Base-by-base conservation (phyloP, 441 rosid genomes). In the Melianthus villosus region DNA sequence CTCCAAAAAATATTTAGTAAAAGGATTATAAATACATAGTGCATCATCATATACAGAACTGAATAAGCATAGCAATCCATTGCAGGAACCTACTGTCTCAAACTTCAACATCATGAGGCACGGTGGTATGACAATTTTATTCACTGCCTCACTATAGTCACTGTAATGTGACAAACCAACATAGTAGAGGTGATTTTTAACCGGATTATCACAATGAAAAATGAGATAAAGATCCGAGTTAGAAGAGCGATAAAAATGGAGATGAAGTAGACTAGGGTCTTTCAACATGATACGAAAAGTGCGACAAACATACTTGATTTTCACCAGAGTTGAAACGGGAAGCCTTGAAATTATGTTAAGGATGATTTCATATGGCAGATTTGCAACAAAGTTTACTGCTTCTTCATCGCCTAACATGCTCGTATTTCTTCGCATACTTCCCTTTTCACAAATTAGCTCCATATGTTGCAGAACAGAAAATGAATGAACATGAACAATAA, bases 141-240 rank as follows among this genome's bases (percentile, higher is more conserved):
- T 68, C 50, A 75, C 73, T 59, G 64, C 61, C 20, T 53, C 38
- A 4, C 48, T 47, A 2, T 33, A 36, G 12, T 36, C 14, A 1
- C n/a, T n/a, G n/a, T 12, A 14, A 4, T 47, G 53, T 0, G 81
- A 64, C 8, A 85, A 57, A 64, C 82, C 87, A 2, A 69, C 54
- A 25, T 79, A 85, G 53, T 56, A 62, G 12, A 85, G 80, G 22
- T 68, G 57, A 65, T 79, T 85, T 25, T 73, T 53, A 64, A 82
- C 56, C 1, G 94, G 94, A 31, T 34, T 64, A 40, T 82, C 96
- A 14, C 76, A 63, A 73, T 85, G 94, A 49, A 85, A 70, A 48
- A 85, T 65, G 19, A 82, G 79, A 50, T 82, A 82, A 12, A 82
- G 85, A 12, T 54, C 51, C 13, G 13, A 16, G n/a, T 35, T 23